A percentile compares a stretch with the other conserved stretches of the same genome.
Evolutionary conservation across 2,329 filamentous ascomycete genomes (phyloP).

Genomic region (Ilyonectria mors-panacis): DNA sequence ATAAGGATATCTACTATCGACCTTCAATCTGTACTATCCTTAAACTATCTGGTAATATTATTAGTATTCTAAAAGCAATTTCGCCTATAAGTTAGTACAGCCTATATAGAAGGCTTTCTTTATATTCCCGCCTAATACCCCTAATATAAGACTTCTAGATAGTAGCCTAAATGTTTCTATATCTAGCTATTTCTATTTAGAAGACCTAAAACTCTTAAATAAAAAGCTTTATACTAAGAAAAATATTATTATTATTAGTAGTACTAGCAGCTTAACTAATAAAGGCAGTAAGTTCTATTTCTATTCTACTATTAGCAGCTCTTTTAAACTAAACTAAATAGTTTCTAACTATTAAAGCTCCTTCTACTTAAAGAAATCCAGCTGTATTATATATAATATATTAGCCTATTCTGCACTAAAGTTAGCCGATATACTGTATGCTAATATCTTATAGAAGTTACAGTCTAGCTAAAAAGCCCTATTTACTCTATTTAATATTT

Average conservation of each 20-base stretch:
- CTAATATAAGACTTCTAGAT: not conserved
- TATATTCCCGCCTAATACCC: not conserved
- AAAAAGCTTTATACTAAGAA: not conserved
- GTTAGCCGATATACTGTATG: not conserved
- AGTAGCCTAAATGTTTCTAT: not conserved
- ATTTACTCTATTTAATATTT: not conserved
- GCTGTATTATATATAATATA: not conserved
- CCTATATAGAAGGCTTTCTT: not conserved
- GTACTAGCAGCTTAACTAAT: not conserved
- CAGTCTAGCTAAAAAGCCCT: not conserved
- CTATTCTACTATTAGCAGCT: not conserved
- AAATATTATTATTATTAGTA: not conserved
- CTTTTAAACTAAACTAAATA: not conserved
- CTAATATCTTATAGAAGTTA: not conserved
- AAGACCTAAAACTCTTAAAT: not conserved
- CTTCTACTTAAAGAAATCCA: not conserved
- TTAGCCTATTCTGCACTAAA: not conserved
- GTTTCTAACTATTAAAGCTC: not conserved
- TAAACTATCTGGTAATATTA: constrained; percentile 1
- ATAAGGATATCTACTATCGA: constrained; percentile 3
- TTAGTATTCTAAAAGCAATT: not conserved
- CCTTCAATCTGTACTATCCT: constrained; percentile 3
- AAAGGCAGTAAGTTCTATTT: not conserved
- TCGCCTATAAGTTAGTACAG: not conserved
- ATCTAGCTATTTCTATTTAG: not conserved